Conservation (phyloP, 331 rosid species). For the Quercus tomentella region DNA sequence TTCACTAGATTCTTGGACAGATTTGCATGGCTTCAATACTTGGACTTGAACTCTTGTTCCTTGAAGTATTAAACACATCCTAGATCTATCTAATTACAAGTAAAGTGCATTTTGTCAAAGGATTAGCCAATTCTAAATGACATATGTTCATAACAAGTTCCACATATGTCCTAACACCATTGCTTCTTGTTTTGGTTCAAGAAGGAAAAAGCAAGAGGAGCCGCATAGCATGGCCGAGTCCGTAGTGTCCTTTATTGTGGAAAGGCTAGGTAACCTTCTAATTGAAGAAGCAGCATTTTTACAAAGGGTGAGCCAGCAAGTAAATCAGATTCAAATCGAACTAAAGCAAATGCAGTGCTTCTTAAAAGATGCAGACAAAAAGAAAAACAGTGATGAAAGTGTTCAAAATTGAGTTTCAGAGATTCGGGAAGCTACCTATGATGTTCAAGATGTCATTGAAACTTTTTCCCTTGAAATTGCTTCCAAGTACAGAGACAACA, state of each 20-base stretch:
- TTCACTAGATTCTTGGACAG: too few species aligned
- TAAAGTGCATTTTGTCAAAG: too few species aligned
- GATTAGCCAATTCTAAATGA: too few species aligned
- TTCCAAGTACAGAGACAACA: neutral
- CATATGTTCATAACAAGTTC: too few species aligned
- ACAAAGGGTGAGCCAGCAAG: conserved; percentile 16
- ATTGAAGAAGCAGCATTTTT: conserved; percentile 17
- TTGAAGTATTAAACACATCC: too few species aligned
- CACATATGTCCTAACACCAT: too few species aligned
- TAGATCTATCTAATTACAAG: too few species aligned
- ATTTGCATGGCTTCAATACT: too few species aligned
- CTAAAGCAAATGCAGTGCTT: conserved; percentile 32
- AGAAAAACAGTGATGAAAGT: conserved; percentile 29
- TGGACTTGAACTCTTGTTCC: too few species aligned
- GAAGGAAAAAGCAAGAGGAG: too few species aligned
- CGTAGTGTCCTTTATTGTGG: conserved; percentile 30
- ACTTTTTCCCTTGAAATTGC: conserved; percentile 21
- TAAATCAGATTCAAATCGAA: conserved; percentile 19
- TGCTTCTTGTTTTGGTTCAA: too few species aligned
- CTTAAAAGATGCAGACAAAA: conserved; percentile 46
- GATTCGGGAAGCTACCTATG: conserved; percentile 30
- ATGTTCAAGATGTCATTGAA: conserved; percentile 39
- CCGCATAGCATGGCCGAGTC: conserved; percentile 27
- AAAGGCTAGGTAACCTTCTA: conserved; percentile 29
- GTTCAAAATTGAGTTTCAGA: conserved; percentile 35